Evolutionary conservation across 2,329 filamentous ascomycete species (phyloP), one percentile per base, ranked within the genome.

Genomic region (Byssochlamys sp.): DNA sequence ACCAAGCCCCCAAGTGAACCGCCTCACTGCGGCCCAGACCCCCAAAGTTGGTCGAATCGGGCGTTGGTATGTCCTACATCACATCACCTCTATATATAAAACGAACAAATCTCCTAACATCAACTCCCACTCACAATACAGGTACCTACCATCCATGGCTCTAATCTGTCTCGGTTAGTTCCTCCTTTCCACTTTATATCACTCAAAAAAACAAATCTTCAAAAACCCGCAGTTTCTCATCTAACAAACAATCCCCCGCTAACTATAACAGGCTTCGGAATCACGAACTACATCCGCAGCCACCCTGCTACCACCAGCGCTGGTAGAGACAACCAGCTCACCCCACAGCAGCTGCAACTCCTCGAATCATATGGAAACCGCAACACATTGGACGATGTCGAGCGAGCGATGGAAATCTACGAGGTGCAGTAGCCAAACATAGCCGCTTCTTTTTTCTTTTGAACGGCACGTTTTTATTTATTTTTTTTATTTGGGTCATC

Each of bases 311-410:
- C 29, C 27, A 53, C 57, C n/a, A 52, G 60, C n/a, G 49, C 56
- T 7, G 65, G 69, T 48, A 70, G 72, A 57, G 62, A 73, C 59
- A 62, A 72, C 54, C 61, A 71, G 1, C 66, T 26, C 49, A 51
- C 25, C 6, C 4, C 72, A 1, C 70, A 71, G 27, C 69, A 65
- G 55, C 76, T 56, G 66, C 66, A 52, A 64, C 69, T 4, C 61
- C 78, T 78, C 71, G 74, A 78, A 35, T 75, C 76, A 1, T 79
- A 78, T 56, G 77, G 76, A 11, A 73, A 74, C 55, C 73, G 76
- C 60, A 71, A 69, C 11, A 76, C 71, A 52, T 58, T 78, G 52
- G 66, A 72, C 26, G 75, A 78, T 63, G 62, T 79, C n/a, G 68
- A 77, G 60, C 68, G 73, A 39, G 77, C 77, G 14, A 66, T 78